phyloP scores from a whole-genome alignment of 805 yeast species.

The Metschnikowia drakensbergensis region DNA sequence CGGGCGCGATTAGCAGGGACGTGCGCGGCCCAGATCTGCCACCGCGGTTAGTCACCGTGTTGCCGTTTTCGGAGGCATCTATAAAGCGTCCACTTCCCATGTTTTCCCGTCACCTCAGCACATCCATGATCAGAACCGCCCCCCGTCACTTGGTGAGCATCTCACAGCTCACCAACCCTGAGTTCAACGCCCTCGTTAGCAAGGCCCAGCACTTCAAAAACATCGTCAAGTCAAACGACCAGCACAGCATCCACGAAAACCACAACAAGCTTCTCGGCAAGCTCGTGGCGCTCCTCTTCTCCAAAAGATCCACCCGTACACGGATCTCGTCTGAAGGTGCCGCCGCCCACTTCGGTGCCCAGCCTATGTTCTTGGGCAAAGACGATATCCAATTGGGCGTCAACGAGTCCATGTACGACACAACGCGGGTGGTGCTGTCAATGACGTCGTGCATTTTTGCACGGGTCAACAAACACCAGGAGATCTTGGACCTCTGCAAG shows the following conservation, averaged over 20 bases:
- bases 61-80: conserved; percentile 12
- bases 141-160: conserved; percentile 80
- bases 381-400: conserved; percentile 97
- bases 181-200: conserved; percentile 64
- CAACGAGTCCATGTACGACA: conserved; percentile 86
- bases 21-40: conserved; percentile 15
- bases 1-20: neutral
- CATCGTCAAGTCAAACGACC: conserved; percentile 53
- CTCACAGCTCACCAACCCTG: conserved; percentile 68
- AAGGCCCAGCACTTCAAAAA: conserved; percentile 70
- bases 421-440: conserved; percentile 83
- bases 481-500: conserved; percentile 71
- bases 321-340: conserved; percentile 95
- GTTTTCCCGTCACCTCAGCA: conserved; percentile 15
- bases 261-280: conserved; percentile 67
- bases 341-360: conserved; percentile 86
- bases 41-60: conserved; percentile 18
- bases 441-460: conserved; percentile 98
- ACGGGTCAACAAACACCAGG: conserved; percentile 84
- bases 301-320: conserved; percentile 93
- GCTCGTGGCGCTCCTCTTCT: conserved; percentile 76
- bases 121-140: conserved; percentile 4
- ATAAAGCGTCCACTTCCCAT: conserved; percentile 4
- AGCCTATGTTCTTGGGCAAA: conserved; percentile 93
- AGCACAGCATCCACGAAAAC: conserved; percentile 28